Evolutionary conservation across 495 filamentous ascomycete species (phyloP).

Genomic region (Talaromyces adpressus): DNA sequence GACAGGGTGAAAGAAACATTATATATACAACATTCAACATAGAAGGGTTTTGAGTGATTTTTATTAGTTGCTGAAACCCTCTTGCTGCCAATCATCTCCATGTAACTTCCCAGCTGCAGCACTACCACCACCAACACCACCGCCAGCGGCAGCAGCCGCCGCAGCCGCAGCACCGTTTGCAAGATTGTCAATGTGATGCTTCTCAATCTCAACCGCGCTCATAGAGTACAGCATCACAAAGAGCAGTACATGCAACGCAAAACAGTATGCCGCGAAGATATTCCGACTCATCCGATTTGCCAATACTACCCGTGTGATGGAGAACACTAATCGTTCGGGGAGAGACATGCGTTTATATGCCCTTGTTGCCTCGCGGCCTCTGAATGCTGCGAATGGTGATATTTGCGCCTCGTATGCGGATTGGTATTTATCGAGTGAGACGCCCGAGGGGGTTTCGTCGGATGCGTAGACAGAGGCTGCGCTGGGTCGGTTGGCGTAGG

Average conservation of each 20-base stretch:
- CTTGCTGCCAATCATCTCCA: slow-evolving; percentile 56
- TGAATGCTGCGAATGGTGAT: slow-evolving; percentile 91
- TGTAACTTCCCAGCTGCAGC: slow-evolving; percentile 35
- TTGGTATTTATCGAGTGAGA: slow-evolving; percentile 79
- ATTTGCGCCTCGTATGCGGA: slow-evolving; percentile 92
- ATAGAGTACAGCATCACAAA: slow-evolving; percentile 82
- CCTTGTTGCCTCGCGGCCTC: slow-evolving; percentile 80
- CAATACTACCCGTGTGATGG: slow-evolving; percentile 82
- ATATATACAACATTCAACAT: slow-evolving; percentile 2
- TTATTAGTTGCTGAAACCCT: slow-evolving; percentile 38
- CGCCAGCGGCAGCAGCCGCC: slow-evolving; percentile 19
- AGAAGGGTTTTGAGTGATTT: neutral
- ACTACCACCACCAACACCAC: slow-evolving; percentile 26
- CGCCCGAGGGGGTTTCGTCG: slow-evolving; percentile 51
- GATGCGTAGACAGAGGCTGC: slow-evolving; percentile 60
- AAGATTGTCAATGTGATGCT: slow-evolving; percentile 43
- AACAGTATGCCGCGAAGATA: slow-evolving; percentile 90
- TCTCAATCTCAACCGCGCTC: slow-evolving; percentile 55
- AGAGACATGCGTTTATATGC: slow-evolving; percentile 95
- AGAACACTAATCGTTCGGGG: slow-evolving; percentile 84
- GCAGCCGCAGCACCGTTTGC: slow-evolving; percentile 29
- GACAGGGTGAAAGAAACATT: neutral
- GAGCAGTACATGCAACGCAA: slow-evolving; percentile 79
- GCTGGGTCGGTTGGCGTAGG: slow-evolving; percentile 67
- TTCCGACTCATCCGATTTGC: slow-evolving; percentile 87